phyloP scores from a whole-genome alignment of 345 rosid genomes.

The Camelina laxa region DNA sequence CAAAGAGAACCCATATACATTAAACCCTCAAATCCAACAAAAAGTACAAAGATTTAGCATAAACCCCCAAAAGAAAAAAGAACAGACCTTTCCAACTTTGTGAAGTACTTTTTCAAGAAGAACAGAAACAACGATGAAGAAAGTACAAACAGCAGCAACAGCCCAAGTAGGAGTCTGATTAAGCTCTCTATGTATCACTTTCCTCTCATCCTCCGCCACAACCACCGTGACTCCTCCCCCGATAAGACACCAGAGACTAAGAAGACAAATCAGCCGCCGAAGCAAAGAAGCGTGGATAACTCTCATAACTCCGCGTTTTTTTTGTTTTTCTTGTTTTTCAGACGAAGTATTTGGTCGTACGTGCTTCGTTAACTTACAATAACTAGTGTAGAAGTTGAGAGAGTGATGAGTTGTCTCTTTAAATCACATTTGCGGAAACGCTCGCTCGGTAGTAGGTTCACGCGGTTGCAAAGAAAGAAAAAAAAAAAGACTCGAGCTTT shows the following conservation, averaged over 20 bases:
- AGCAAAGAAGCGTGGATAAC: slow-evolving; percentile 22
- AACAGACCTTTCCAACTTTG: slow-evolving; percentile 65
- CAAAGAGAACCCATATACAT: slow-evolving; percentile 13
- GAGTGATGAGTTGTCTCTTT: slow-evolving; percentile 43
- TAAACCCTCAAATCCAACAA: not conserved
- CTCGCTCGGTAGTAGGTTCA: not conserved
- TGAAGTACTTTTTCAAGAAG: slow-evolving; percentile 71
- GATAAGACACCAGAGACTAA: slow-evolving; percentile 23
- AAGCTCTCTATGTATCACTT: slow-evolving; percentile 53
- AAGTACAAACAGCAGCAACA: slow-evolving; percentile 76
- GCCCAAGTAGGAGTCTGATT: slow-evolving; percentile 98
- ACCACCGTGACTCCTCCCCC: slow-evolving; percentile 42
- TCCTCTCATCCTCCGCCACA: slow-evolving; percentile 38
- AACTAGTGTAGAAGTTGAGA: slow-evolving; percentile 25
- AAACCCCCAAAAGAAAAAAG: not conserved
- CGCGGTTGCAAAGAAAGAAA: slow-evolving; percentile 26
- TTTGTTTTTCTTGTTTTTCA: not conserved
- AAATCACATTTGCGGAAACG: slow-evolving; percentile 33
- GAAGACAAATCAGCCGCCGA: slow-evolving; percentile 29
- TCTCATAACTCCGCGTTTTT: slow-evolving; percentile 23
- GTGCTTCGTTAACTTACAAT: slow-evolving; percentile 35
- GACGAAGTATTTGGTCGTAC: slow-evolving; percentile 23
- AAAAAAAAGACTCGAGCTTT: slow-evolving; percentile 23
- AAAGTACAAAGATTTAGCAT: not conserved
- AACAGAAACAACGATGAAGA: slow-evolving; percentile 78